These are phyloP conservation scores for Syzygium syzygioides DNA, from an alignment of 441 rosid species.

Conservation along the genomic window DNA sequence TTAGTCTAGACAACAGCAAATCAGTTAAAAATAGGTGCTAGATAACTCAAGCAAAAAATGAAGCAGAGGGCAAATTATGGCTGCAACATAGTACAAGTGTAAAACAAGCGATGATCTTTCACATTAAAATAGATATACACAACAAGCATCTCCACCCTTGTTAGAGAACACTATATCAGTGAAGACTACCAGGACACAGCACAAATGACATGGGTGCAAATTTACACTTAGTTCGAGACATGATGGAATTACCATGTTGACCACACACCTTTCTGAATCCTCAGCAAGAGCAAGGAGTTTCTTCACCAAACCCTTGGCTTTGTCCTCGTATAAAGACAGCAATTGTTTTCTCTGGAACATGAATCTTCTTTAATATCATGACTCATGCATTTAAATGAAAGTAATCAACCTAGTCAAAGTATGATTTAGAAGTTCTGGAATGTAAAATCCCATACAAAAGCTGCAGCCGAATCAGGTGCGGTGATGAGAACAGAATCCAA, in stretches of 20 bases:
- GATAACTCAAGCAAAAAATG: background rate
- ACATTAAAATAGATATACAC: background rate
- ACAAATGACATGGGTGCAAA: background rate
- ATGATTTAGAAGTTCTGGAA: background rate
- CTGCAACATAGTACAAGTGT: background rate
- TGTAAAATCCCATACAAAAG: background rate
- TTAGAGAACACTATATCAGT: background rate
- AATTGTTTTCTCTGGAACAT: conserved; percentile 64
- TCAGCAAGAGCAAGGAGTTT: conserved; percentile 70
- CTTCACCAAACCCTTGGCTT: conserved; percentile 67
- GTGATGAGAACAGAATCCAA: background rate
- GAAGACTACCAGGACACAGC: background rate
- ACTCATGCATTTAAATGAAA: background rate
- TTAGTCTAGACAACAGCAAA: background rate
- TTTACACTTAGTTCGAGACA: background rate
- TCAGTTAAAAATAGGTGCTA: background rate
- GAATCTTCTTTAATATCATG: background rate
- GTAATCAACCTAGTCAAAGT: background rate
- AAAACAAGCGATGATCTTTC: background rate
- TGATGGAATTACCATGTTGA: background rate
- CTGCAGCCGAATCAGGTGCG: background rate
- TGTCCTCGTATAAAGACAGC: conserved; percentile 49
- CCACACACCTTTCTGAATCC: conserved; percentile 45
- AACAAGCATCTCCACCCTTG: background rate
- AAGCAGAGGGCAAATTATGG: background rate